Evolutionary conservation across 2,329 filamentous ascomycete genomes (phyloP).

Genomic region (Stachybotrys chartarum): DNA sequence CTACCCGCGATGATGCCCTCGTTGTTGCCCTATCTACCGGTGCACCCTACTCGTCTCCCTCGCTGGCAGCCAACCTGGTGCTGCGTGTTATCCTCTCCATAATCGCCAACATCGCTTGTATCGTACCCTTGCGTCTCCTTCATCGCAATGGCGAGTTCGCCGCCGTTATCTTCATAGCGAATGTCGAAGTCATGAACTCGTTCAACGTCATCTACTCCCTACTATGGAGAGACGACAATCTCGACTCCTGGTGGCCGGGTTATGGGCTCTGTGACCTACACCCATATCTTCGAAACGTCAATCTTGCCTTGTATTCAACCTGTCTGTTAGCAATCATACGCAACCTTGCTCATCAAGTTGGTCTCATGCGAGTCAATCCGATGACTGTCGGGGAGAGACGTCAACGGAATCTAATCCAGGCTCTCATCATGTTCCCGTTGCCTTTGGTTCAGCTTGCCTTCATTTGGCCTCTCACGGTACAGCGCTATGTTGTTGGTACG

Average conservation of each 20-base stretch:
- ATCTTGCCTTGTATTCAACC: constrained; percentile 39
- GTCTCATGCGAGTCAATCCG: constrained; percentile 31
- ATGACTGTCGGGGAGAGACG: constrained; percentile 33
- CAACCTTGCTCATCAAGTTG: constrained; percentile 44
- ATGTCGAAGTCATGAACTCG: constrained; percentile 38
- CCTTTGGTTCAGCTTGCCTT: constrained; percentile 42
- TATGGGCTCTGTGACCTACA: constrained; percentile 47
- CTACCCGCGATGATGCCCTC: constrained; percentile 12
- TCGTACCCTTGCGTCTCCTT: constrained; percentile 45
- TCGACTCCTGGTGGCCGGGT: constrained; percentile 42
- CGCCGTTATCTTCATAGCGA: constrained; percentile 40
- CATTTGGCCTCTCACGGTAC: constrained; percentile 37
- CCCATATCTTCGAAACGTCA: constrained; percentile 38
- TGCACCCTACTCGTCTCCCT: constrained; percentile 17
- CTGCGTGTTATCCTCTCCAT: constrained; percentile 40
- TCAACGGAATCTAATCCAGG: constrained; percentile 36
- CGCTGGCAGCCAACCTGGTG: constrained; percentile 37
- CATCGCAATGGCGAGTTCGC: constrained; percentile 47
- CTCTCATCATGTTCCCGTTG: constrained; percentile 46
- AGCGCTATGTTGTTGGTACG: constrained; percentile 43
- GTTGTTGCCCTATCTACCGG: constrained; percentile 12
- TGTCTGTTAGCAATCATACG: constrained; percentile 48
- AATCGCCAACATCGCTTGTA: constrained; percentile 35
- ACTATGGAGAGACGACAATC: constrained; percentile 47
- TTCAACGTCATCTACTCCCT: constrained; percentile 41